Percentiles rank a stretch among this genome's conserved stretches.
Evolutionary conservation across 306 rosid species (phyloP).

Genomic region (Myrica gale): DNA sequence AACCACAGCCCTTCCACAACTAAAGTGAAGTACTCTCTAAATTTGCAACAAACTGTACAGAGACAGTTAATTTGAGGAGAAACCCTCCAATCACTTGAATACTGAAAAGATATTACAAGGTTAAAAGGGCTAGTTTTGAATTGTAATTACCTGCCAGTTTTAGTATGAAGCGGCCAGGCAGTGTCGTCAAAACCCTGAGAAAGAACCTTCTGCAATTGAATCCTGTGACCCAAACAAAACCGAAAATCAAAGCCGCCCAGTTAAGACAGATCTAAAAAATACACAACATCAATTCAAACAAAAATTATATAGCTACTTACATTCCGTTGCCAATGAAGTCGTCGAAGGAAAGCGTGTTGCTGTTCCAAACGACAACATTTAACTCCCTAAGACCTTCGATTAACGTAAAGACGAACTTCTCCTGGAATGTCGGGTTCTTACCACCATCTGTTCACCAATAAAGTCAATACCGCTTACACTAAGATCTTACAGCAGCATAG

Average conservation of each 20-base stretch:
- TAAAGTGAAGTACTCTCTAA: not conserved
- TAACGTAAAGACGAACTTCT: slow-evolving; percentile 63
- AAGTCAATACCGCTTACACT: slow-evolving; percentile 13
- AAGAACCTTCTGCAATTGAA: slow-evolving; percentile 71
- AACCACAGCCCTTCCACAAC: not conserved
- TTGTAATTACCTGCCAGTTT: slow-evolving; percentile 65
- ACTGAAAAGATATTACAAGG: not conserved
- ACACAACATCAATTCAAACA: not conserved
- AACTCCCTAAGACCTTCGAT: slow-evolving; percentile 84
- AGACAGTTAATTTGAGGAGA: not conserved
- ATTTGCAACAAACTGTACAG: not conserved
- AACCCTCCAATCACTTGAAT: not conserved
- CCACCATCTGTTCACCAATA: slow-evolving; percentile 59
- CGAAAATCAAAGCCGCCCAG: slow-evolving; percentile 14
- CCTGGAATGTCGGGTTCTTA: slow-evolving; percentile 62
- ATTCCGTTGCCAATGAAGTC: slow-evolving; percentile 83
- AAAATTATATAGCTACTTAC: slow-evolving; percentile 34
- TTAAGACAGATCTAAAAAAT: slow-evolving; percentile 5
- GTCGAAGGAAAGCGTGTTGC: slow-evolving; percentile 64
- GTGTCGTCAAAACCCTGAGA: slow-evolving; percentile 77
- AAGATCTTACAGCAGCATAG: slow-evolving; percentile 10
- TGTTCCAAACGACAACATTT: slow-evolving; percentile 76
- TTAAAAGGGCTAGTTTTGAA: not conserved
- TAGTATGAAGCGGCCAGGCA: slow-evolving; percentile 76
- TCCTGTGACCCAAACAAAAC: slow-evolving; percentile 31